Evolutionary conservation across 192 early-diverging fungal genomes (phyloP), one percentile per base, ranked within the genome.

Genomic region (Coemansia reversa): DNA sequence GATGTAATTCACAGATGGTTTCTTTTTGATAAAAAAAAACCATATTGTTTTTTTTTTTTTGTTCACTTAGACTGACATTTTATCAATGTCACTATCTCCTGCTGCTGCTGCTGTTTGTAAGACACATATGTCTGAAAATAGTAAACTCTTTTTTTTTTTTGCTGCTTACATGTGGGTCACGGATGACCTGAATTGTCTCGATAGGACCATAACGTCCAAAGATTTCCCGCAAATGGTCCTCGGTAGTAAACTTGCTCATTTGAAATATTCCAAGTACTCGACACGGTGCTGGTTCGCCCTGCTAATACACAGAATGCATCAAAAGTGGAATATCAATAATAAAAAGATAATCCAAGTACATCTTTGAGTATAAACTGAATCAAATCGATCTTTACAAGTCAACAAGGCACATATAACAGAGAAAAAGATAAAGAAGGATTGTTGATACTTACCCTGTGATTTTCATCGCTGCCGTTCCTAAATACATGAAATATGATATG

Each of bases 201-300:
- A 79, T 51, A 18, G 67, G 71, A 2, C 76, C 76, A 39, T 66
- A 79, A 7, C 60, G 51, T 19, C 57, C 76, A 67, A 79, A 79
- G 14, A 79, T 19, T 8, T 73, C 70, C 28, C 57, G 70, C 33
- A 79, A 53, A 30, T 63, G 51, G 1, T 59, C 30, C 52, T 79
- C 76, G 76, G 48, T 70, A 39, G 76, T 79, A 23, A 70, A 79
- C 58, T 79, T 79, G 76, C 76, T 79, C 76, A 79, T 79, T n/a
- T 71, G 71, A 55, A 79, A 79, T 49, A 79, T 79, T 3, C 76
- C 76, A 30, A 79, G 67, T 23, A 79, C 71, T 16, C 67, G 65
- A 33, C 70, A 64, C 14, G 76, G 70, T 16, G 47, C n/a, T 23
- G 74, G 74, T 11, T 65, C 64, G 19, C 18, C 29, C 72, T 75